Percentiles rank a stretch among this genome's conserved stretches.
Conservation (phyloP, 1,139 yeast genomes). For the Magnusiomyces tetraspermus region DNA sequence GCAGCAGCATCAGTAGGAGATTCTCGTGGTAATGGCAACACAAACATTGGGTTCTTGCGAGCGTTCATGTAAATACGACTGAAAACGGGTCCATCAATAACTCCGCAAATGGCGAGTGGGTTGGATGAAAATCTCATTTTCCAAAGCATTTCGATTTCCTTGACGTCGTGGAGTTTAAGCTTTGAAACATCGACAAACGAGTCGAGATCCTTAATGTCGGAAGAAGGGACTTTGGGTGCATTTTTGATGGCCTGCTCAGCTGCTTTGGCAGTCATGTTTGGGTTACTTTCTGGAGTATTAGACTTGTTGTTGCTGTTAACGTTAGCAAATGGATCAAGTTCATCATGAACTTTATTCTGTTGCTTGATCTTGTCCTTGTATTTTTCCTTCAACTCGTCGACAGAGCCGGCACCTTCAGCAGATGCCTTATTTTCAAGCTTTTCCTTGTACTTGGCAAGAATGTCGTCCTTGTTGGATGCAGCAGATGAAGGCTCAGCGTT, state of each 20-base stretch:
- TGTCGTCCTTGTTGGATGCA: conserved; percentile 11
- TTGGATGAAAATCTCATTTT: conserved; percentile 67
- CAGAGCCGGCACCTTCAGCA: conserved; percentile 36
- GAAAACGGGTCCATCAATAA: conserved; percentile 48
- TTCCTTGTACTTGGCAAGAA: conserved; percentile 29
- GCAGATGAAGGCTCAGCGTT: no score
- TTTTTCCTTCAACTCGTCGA: conserved; percentile 55
- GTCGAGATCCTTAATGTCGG: conserved; percentile 58
- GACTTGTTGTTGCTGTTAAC: background rate
- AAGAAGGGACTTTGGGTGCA: conserved; percentile 13
- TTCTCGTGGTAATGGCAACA: conserved; percentile 36
- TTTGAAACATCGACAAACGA: conserved; percentile 67
- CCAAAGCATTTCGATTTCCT: conserved; percentile 81
- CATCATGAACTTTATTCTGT: conserved; percentile 39
- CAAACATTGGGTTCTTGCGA: conserved; percentile 55
- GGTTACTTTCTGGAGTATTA: conserved; percentile 12
- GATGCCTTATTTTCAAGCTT: conserved; percentile 44
- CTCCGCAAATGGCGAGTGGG: conserved; percentile 57
- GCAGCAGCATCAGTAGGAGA: conserved; percentile 22
- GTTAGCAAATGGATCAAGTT: conserved; percentile 5
- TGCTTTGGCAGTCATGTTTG: conserved; percentile 15
- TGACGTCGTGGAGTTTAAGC: conserved; percentile 40
- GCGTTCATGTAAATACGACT: conserved; percentile 57
- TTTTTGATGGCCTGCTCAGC: conserved; percentile 12
- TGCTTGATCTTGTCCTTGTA: conserved; percentile 43